These are phyloP conservation scores for Podospora bellae-mahoneyi DNA, from an alignment of 495 filamentous ascomycete genomes.

Conservation along the genomic window DNA sequence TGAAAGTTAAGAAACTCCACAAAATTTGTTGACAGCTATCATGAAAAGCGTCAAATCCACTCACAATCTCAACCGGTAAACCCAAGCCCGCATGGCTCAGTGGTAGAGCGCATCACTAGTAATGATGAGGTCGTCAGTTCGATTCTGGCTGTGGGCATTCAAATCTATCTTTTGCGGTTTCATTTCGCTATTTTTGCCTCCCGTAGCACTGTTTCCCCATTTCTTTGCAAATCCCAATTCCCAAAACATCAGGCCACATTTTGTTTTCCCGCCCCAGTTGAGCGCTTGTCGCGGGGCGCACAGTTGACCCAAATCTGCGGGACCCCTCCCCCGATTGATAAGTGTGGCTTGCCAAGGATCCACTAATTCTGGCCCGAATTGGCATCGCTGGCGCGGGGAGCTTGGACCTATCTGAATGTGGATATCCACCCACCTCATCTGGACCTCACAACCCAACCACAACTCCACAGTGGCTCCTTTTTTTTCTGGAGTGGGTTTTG, in stretches of 20 bases:
- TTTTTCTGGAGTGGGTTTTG: background rate
- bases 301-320: background rate
- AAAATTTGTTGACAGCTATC: background rate
- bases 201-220: background rate
- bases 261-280: background rate
- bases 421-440: background rate
- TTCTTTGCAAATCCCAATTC: background rate
- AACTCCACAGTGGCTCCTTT: background rate
- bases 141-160: slow-evolving; percentile 27
- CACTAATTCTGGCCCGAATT: background rate
- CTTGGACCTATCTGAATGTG: background rate
- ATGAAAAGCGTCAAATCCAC: background rate
- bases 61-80: background rate
- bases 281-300: background rate
- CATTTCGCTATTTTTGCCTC: background rate
- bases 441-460: background rate
- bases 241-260: background rate
- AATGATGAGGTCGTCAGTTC: slow-evolving; percentile 29
- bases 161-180: background rate
- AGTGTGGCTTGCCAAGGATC: background rate
- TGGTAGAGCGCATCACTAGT: slow-evolving; percentile 31
- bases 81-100: slow-evolving; percentile 26
- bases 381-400: background rate
- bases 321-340: background rate
- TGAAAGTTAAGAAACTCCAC: background rate